Evolutionary conservation across 2,329 filamentous ascomycete genomes (phyloP), one percentile per base, ranked within the genome.

Genomic region (Aspergillus ustus): DNA sequence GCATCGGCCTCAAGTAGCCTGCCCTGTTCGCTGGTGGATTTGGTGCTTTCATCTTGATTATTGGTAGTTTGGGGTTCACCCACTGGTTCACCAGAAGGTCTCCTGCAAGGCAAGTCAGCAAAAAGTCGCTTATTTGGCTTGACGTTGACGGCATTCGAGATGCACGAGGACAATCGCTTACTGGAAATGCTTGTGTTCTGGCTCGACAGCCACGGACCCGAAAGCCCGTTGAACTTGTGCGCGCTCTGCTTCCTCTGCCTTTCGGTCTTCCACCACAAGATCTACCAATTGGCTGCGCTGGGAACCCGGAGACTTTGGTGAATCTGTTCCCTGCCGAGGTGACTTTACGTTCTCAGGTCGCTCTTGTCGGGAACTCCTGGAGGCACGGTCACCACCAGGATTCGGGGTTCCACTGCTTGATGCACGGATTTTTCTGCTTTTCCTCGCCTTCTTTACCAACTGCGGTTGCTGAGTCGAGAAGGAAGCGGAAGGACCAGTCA

Each of bases 211-310:
- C 19, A 81, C 83, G 28, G 87, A 81, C 28, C 86, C 84, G 52
- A 85, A 84, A 73, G 89, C 87, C 70, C 87, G 87, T 57, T 86
- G 81, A 13, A 84, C 84, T 55, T 87, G 81, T n/a, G 85, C 83
- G 52, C 85, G 83, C 62, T 89, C 87, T 51, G 84, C 79, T 58
- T 87, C 82, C 70, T 89, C 87, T 6, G 86, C 87, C 51, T 86
- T 75, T 49, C 77, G 82, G 70, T 90, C 86, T 76, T 90, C 87
- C 8, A 91, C 85, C 0, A 90, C 83, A 4, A 91, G 77, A 71
- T 91, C 88, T 11, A 90, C 87, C 5, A 90, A 77, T 67, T 90
- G 88, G 65, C 85, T 87, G 63, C 79, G 80, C 65, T 84, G 83
- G 1, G 86, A 88, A 61, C 84, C 82, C 34, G 80, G 79, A 7